Conservation (phyloP, 2,329 filamentous ascomycete genomes). For the Penicillium brasilianum region DNA sequence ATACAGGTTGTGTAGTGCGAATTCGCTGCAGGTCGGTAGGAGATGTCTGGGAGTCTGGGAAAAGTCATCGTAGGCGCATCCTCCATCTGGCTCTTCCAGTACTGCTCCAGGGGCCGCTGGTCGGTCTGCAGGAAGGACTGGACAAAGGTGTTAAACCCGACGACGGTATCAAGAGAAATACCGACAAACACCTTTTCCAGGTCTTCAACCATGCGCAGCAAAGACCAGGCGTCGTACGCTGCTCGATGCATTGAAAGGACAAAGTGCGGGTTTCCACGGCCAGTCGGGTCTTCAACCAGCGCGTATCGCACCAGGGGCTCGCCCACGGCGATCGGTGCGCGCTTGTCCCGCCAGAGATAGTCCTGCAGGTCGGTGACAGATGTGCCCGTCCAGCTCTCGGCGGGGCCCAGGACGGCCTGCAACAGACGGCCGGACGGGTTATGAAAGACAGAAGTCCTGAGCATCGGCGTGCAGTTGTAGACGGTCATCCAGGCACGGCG, state of each 20-base stretch:
- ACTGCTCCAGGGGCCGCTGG: not conserved
- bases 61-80: not conserved
- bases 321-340: not conserved
- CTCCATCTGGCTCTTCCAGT: not conserved
- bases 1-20: not conserved
- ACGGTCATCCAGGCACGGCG: not conserved
- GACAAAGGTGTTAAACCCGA: not conserved
- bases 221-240: constrained; percentile 5
- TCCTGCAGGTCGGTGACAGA: not conserved
- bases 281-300: not conserved
- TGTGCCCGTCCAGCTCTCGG: not conserved
- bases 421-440: not conserved
- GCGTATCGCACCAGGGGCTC: not conserved
- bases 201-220: not conserved
- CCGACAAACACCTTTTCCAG: not conserved
- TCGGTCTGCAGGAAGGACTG: not conserved
- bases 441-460: not conserved
- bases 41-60: not conserved
- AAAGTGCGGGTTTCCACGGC: not conserved
- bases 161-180: not conserved
- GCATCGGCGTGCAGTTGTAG: not conserved
- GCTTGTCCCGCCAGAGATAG: not conserved
- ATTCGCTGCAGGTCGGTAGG: not conserved
- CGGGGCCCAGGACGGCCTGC: not conserved
- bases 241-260: not conserved